These are phyloP conservation scores for Hypomontagnella monticulosa DNA, from an alignment of 495 filamentous ascomycete genomes.

Conservation along the genomic window DNA sequence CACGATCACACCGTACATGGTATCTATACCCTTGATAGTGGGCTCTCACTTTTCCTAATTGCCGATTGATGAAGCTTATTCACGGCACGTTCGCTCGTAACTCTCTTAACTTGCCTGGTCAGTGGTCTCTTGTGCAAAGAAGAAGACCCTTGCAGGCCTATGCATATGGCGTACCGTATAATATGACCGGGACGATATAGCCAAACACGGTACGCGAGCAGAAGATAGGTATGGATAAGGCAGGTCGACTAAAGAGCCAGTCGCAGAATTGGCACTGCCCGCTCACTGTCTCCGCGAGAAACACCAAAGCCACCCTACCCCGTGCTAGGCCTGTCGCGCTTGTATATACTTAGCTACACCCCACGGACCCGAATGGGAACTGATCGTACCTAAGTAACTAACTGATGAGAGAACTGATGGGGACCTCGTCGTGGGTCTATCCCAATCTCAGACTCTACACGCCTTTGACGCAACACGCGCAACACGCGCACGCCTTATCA, in stretches of 20 bases:
- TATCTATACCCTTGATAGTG: constrained; percentile 17
- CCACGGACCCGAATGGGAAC: constrained; percentile 2
- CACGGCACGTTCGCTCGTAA: constrained; percentile 22
- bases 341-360: constrained; percentile 27
- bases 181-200: constrained; percentile 29
- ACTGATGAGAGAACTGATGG: no score
- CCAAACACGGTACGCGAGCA: constrained; percentile 14
- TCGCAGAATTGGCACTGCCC: constrained; percentile 40
- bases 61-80: constrained; percentile 31
- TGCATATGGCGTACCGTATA: constrained; percentile 30
- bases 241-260: constrained; percentile 38
- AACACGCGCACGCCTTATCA: constrained; percentile 30
- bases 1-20: constrained; percentile 3
- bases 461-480: constrained; percentile 33
- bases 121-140: background rate
- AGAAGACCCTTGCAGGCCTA: constrained; percentile 42
- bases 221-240: constrained; percentile 40
- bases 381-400: no score
- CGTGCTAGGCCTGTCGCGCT: constrained; percentile 37
- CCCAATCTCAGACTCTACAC: constrained; percentile 27
- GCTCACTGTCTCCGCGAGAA: constrained; percentile 37
- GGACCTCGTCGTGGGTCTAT: constrained; percentile 20
- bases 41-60: constrained; percentile 22
- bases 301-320: constrained; percentile 40
- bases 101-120: constrained; percentile 7